phyloP scores from a whole-genome alignment of 2,329 filamentous ascomycete genomes.

The Curvularia sp. region DNA sequence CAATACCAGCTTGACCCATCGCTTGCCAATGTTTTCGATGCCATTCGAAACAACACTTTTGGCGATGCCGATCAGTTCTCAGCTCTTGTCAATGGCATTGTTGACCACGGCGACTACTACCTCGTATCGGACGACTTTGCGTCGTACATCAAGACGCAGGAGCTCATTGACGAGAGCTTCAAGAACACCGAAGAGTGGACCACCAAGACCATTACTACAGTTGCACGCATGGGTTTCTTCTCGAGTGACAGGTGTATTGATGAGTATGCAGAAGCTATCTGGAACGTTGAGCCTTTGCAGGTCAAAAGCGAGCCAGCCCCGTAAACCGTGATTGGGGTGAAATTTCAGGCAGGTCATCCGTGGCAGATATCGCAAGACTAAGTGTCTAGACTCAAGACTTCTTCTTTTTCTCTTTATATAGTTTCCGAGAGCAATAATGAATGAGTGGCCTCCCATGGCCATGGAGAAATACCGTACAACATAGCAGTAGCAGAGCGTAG shows the following conservation, averaged over 20 bases:
- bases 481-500: too few relatives aligned
- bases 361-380: slow-evolving; percentile 7
- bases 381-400: slow-evolving; percentile 10
- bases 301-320: slow-evolving; percentile 47
- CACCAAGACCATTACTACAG: slow-evolving; percentile 85
- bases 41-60: slow-evolving; percentile 81
- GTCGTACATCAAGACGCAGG: slow-evolving; percentile 90
- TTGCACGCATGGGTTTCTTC: slow-evolving; percentile 97
- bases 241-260: slow-evolving; percentile 93
- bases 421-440: slow-evolving; percentile 3
- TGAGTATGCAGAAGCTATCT: slow-evolving; percentile 96
- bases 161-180: slow-evolving; percentile 90
- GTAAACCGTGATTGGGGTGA: slow-evolving; percentile 5
- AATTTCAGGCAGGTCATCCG: background rate
- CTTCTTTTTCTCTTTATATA: background rate
- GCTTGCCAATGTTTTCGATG: slow-evolving; percentile 81
- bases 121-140: slow-evolving; percentile 97
- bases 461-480: too few relatives aligned
- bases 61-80: slow-evolving; percentile 79
- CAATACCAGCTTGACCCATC: slow-evolving; percentile 77
- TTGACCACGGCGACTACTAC: slow-evolving; percentile 96
- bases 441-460: too few relatives aligned
- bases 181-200: slow-evolving; percentile 92
- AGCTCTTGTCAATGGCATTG: slow-evolving; percentile 83
- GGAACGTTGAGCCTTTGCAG: slow-evolving; percentile 87